phyloP scores from a whole-genome alignment of 768 basidiomycete species.

The Agrocybe praecox region DNA sequence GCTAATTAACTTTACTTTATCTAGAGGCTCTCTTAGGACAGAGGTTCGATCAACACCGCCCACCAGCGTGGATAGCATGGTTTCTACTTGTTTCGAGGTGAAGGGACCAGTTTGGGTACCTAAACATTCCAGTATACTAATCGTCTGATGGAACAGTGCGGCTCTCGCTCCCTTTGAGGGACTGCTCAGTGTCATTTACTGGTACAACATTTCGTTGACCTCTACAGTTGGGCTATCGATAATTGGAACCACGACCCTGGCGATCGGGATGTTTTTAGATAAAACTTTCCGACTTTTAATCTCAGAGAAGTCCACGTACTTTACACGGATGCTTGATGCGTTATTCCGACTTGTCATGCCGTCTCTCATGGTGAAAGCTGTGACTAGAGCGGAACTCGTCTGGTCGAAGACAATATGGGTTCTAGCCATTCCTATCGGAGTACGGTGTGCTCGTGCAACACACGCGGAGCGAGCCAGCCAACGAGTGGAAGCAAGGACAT shows the following conservation, averaged over 20 bases:
- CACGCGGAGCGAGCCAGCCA: constrained; percentile 33
- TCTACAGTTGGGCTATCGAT: constrained; percentile 33
- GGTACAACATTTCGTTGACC: constrained; percentile 29
- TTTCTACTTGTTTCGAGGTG: constrained; percentile 9
- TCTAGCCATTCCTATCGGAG: constrained; percentile 11
- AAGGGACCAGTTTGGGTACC: background rate
- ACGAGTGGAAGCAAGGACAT: constrained; percentile 2
- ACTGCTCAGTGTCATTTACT: constrained; percentile 28
- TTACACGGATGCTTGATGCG: background rate
- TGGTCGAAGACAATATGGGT: constrained; percentile 16
- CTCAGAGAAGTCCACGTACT: background rate
- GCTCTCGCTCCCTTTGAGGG: constrained; percentile 6
- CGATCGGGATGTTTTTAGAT: constrained; percentile 3
- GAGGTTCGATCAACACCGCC: background rate
- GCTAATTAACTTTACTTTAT: no score
- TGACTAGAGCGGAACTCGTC: constrained; percentile 23
- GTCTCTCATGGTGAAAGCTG: constrained; percentile 28
- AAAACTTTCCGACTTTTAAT: background rate
- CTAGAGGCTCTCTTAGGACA: background rate
- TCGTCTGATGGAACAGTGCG: constrained; percentile 8
- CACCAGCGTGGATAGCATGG: background rate
- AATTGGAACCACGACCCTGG: constrained; percentile 20
- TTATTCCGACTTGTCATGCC: no score
- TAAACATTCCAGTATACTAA: background rate
- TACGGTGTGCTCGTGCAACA: constrained; percentile 17